phyloP scores from a whole-genome alignment of 495 filamentous ascomycete species.

The Elasticomyces elasticus region DNA sequence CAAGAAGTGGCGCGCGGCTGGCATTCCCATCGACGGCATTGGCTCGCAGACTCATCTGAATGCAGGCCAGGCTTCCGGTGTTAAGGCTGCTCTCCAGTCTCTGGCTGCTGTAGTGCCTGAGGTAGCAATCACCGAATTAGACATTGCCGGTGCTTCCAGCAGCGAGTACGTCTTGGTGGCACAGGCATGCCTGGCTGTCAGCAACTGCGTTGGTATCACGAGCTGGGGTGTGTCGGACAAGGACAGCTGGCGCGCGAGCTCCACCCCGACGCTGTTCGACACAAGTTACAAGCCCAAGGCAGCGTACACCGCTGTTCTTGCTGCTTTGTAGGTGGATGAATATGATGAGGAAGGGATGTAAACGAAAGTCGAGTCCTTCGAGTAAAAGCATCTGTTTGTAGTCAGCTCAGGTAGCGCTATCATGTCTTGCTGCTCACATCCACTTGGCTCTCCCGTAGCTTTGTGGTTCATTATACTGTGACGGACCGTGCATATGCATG shows the following conservation, averaged over 20 bases:
- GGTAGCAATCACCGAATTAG: slow-evolving; percentile 50
- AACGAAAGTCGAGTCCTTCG: too few relatives aligned
- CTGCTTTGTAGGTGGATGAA: too few relatives aligned
- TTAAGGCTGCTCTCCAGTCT: slow-evolving; percentile 44
- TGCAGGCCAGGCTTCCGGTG: slow-evolving; percentile 36
- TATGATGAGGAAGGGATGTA: too few relatives aligned
- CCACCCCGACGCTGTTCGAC: slow-evolving; percentile 56
- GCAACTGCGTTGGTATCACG: slow-evolving; percentile 56
- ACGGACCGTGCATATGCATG: too few relatives aligned
- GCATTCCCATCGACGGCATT: slow-evolving; percentile 66
- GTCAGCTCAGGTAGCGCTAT: too few relatives aligned
- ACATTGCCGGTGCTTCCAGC: slow-evolving; percentile 49
- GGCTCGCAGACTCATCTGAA: slow-evolving; percentile 54
- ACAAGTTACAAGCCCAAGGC: slow-evolving; percentile 51
- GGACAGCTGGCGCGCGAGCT: slow-evolving; percentile 51
- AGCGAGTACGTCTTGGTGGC: slow-evolving; percentile 54
- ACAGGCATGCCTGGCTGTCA: slow-evolving; percentile 51
- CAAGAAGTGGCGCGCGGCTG: slow-evolving; percentile 53
- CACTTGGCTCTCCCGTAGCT: too few relatives aligned
- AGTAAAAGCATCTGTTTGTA: too few relatives aligned
- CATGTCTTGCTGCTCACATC: too few relatives aligned
- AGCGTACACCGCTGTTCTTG: slow-evolving; percentile 55
- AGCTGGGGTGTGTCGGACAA: slow-evolving; percentile 65
- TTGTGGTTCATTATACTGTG: too few relatives aligned
- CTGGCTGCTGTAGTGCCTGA: slow-evolving; percentile 46